Evolutionary conservation across 2,329 filamentous ascomycete species (phyloP).

Genomic region (Aspergillus fumigatus): DNA sequence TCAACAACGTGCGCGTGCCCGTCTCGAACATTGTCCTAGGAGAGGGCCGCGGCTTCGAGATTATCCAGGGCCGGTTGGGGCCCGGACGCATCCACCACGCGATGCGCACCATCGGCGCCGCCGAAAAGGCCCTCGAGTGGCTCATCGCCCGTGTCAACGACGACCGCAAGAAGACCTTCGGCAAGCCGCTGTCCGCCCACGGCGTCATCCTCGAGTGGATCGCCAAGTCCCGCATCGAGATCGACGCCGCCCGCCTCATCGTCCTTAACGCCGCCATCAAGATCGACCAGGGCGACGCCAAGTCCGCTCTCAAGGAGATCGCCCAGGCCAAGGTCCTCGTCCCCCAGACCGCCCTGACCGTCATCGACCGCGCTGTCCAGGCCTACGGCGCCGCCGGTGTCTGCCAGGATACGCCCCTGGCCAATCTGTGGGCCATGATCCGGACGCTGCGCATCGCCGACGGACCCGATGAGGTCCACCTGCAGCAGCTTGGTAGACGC

Average conservation of each 20-base stretch:
- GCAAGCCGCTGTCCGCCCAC: slow-evolving; percentile 79
- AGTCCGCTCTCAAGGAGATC: slow-evolving; percentile 87
- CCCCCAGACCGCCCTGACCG: slow-evolving; percentile 72
- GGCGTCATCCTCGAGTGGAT: slow-evolving; percentile 95
- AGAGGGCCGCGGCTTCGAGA: slow-evolving; percentile 92
- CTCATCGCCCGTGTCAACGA: slow-evolving; percentile 94
- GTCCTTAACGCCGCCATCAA: slow-evolving; percentile 93
- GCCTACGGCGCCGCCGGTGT: slow-evolving; percentile 87
- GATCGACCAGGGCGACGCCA: slow-evolving; percentile 86
- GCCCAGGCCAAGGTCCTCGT: slow-evolving; percentile 92
- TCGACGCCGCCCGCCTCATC: slow-evolving; percentile 82
- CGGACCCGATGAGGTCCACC: slow-evolving; percentile 93
- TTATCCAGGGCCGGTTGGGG: slow-evolving; percentile 93
- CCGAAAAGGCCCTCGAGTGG: slow-evolving; percentile 89
- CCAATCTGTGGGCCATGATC: slow-evolving; percentile 74
- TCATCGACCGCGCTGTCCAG: slow-evolving; percentile 94
- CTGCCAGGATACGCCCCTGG: slow-evolving; percentile 88
- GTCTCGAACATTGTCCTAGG: slow-evolving; percentile 80
- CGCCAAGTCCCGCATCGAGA: slow-evolving; percentile 85
- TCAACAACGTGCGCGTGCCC: slow-evolving; percentile 86
- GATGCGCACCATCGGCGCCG: slow-evolving; percentile 89
- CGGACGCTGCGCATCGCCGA: slow-evolving; percentile 83
- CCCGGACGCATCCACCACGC: slow-evolving; percentile 96
- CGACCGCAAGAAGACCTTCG: slow-evolving; percentile 83
- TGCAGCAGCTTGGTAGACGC: slow-evolving; percentile 55